Conservation (phyloP, 768 basidiomycete genomes). For the Pholiota molesta region DNA sequence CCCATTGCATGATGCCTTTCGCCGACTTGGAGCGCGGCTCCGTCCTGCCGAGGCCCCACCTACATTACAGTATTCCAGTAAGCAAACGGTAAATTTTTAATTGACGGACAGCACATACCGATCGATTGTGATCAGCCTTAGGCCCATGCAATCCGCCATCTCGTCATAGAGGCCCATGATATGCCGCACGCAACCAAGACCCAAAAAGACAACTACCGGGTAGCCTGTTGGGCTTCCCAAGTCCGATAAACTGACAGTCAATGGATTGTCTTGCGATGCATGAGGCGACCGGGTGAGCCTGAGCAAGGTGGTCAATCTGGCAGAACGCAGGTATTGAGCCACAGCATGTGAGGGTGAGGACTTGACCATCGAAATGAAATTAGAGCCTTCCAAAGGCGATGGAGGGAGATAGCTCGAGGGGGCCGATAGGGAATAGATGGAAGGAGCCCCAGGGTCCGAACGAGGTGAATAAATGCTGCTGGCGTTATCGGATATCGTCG, state of each 20-base stretch:
- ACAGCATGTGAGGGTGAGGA: constrained; percentile 68
- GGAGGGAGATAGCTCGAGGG: constrained; percentile 46
- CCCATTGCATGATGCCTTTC: constrained; percentile 89
- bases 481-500: constrained; percentile 57
- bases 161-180: constrained; percentile 96
- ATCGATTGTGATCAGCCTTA: constrained; percentile 93
- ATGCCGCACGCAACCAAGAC: constrained; percentile 92
- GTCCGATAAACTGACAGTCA: constrained; percentile 92
- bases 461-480: constrained; percentile 57
- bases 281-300: constrained; percentile 81
- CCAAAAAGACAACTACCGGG: constrained; percentile 91
- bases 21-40: constrained; percentile 68
- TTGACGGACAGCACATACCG: constrained; percentile 49
- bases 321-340: constrained; percentile 86
- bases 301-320: constrained; percentile 80
- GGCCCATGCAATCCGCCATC: constrained; percentile 84
- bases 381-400: constrained; percentile 48
- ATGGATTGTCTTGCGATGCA: constrained; percentile 70
- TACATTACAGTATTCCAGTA: constrained; percentile 31
- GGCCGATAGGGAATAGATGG: constrained; percentile 53
- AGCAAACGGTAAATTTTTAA: constrained; percentile 1
- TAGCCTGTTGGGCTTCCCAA: constrained; percentile 84
- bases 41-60: constrained; percentile 93
- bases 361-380: constrained; percentile 43
- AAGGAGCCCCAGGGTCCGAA: constrained; percentile 55